Conservation (phyloP, 2,329 filamentous ascomycete species). For the Allantophomopsis lycopodina region DNA sequence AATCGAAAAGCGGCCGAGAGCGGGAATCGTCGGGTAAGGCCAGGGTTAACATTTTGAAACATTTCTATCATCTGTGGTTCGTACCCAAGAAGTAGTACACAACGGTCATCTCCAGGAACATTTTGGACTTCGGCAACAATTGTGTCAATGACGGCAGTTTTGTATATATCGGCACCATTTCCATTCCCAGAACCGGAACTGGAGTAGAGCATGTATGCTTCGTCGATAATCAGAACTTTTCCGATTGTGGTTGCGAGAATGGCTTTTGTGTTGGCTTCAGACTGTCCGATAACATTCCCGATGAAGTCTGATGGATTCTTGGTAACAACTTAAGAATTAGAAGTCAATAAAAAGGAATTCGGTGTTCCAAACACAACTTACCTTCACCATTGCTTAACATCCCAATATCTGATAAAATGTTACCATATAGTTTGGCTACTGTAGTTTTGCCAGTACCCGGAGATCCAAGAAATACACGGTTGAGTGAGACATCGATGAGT, state of each 20-base stretch:
- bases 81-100: constrained; percentile 60
- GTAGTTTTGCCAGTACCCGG: constrained; percentile 70
- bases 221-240: constrained; percentile 70
- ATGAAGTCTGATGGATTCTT: constrained; percentile 68
- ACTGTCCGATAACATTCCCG: constrained; percentile 46
- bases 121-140: constrained; percentile 63
- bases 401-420: constrained; percentile 54
- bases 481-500: constrained; percentile 45
- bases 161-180: constrained; percentile 32
- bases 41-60: constrained; percentile 63
- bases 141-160: constrained; percentile 55
- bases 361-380: constrained; percentile 16
- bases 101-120: constrained; percentile 56
- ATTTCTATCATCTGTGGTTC: constrained; percentile 55
- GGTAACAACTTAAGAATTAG: constrained; percentile 36
- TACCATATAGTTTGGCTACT: constrained; percentile 59
- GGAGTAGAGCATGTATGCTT: constrained; percentile 55
- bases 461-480: constrained; percentile 55
- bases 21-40: constrained; percentile 51
- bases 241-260: constrained; percentile 54
- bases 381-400: constrained; percentile 55
- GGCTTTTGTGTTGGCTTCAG: constrained; percentile 57
- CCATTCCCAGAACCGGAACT: constrained; percentile 17
- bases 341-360: constrained; percentile 4
- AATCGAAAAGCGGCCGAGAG: constrained; percentile 51